Base-by-base conservation (phyloP, 768 basidiomycete species). In the Lactifluus piperatus region DNA sequence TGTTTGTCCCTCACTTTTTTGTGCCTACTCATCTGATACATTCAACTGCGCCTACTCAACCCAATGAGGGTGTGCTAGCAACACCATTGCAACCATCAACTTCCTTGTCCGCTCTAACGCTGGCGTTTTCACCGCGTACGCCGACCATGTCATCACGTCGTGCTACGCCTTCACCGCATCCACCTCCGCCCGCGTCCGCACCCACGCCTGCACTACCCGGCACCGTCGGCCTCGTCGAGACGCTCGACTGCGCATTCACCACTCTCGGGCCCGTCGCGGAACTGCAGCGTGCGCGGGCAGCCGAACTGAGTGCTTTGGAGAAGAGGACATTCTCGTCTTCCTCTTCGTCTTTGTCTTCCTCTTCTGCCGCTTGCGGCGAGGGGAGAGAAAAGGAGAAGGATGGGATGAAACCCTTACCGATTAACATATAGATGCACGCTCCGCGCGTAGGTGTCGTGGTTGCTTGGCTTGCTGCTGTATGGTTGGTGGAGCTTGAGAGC, bases 381-480 rank as follows among this genome's bases (percentile, higher is more conserved):
- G 13, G 16, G 22, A 68, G 64, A n/a, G 68, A 64, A 30, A 66
- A 65, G 51, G 80, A 77, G 73, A 20, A 34, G 34, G n/a, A n/a
- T 7, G 55, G 20, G 44, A 82, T 83, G 74, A 86, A 82, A 70
- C 74, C 80, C 37, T 65, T 81, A 62, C 79, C 83, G 51, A 87
- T 91, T 69, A 88, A 83, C 67, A 89, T 93, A 57, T 88, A 89
- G 10, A 72, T 93, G 62, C 88, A 91, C 71, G 91, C 91, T 0
- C 90, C 91, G 36, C 79, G 89, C 6, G 91, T 93, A 45, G 91
- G 93, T 71, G 77, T 93, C 56, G 77, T 91, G 56, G 77, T 93
- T 56, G 91, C 91, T 44, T 93, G 89, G 89, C 73, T 93, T 55
- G 90, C 78, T 26, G 89, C 88, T 18, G 86, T 91, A 56, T 85